Base-by-base conservation (phyloP, 208 protist species). In the Trypanosoma scelopori region DNA sequence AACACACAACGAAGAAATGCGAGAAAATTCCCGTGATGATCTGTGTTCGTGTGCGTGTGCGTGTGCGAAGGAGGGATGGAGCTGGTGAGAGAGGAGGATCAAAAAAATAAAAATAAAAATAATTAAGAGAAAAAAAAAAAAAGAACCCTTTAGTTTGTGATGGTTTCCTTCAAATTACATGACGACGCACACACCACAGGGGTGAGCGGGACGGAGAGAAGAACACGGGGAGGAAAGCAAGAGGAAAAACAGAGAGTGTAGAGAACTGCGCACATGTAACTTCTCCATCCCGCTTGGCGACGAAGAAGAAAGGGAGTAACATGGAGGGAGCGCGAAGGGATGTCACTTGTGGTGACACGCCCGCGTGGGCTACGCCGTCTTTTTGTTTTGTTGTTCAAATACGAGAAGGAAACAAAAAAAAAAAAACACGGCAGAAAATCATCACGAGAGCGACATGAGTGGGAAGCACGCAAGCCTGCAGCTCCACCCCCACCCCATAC, bases 351-450 rank as follows among this genome's bases (percentile, higher is more conserved):
- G 39, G 13, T 22, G 28, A 27, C 16, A 23, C 30, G 32, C 47
- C 13, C 27, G 37, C 11, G 12, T 27, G 5, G 1, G 30, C 18
- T n/a, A n/a, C n/a, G n/a, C n/a, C n/a, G n/a, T n/a, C n/a, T n/a
- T n/a, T n/a, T n/a, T n/a, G n/a, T n/a, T n/a, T n/a, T n/a, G n/a
- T n/a, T n/a, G n/a, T n/a, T n/a, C n/a, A n/a, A n/a, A n/a, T n/a
- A n/a, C n/a, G n/a, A n/a, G n/a, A 59, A 1, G 43, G 27, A 53
- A 58, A 58, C 5, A 66, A 58, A 63, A 37, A 25, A 49, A 75
- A 50, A 47, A 59, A 45, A 69, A 68, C 13, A 43, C 9, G 39
- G 62, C 3, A 68, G 7, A 59, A 39, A 25, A 56, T 37, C 9
- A 37, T 37, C 32, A 37, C 9, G 32, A 9, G 9, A 37, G 32